phyloP scores from a whole-genome alignment of 495 filamentous ascomycete species.

The Hypoxylon fragiforme region DNA sequence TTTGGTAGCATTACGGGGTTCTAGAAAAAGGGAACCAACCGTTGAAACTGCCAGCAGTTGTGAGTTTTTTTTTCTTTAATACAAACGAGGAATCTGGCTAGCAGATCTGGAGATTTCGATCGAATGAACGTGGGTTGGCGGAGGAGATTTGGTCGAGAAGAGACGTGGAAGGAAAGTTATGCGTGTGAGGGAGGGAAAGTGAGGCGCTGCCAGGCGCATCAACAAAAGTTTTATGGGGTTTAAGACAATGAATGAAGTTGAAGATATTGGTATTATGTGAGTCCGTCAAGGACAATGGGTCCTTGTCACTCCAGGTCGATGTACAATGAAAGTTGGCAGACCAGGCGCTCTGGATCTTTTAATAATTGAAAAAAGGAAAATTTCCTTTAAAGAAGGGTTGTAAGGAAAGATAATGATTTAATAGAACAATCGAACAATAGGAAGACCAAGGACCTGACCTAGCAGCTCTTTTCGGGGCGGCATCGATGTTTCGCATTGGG shows the following conservation, averaged over 20 bases:
- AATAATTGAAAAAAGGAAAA: slow-evolving; percentile 17
- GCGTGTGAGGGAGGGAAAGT: slow-evolving; percentile 12
- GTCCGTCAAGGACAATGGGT: slow-evolving; percentile 37
- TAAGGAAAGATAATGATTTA: slow-evolving; percentile 17
- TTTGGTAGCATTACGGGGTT: slow-evolving; percentile 24
- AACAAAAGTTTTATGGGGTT: slow-evolving; percentile 14
- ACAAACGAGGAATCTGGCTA: slow-evolving; percentile 30
- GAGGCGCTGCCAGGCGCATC: slow-evolving; percentile 3
- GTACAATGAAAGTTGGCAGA: slow-evolving; percentile 18
- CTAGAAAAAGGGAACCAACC: slow-evolving; percentile 34
- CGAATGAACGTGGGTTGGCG: slow-evolving; percentile 25
- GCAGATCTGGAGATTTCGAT: slow-evolving; percentile 29
- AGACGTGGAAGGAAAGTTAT: slow-evolving; percentile 11
- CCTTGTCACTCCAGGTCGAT: slow-evolving; percentile 8
- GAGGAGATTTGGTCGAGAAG: slow-evolving; percentile 14
- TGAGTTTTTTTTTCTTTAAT: slow-evolving; percentile 18
- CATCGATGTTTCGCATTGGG: slow-evolving; percentile 25
- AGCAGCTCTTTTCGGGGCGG: slow-evolving; percentile 3
- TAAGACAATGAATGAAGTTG: slow-evolving; percentile 21
- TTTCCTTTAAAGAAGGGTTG: slow-evolving; percentile 20
- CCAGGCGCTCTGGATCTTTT: slow-evolving; percentile 23
- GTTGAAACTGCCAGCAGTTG: slow-evolving; percentile 44
- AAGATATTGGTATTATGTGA: slow-evolving; percentile 31
- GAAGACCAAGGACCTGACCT: slow-evolving; percentile 6
- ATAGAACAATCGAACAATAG: slow-evolving; percentile 12